Conservation (phyloP, 2,329 filamentous ascomycete species). For the Paramyrothecium roridum region DNA sequence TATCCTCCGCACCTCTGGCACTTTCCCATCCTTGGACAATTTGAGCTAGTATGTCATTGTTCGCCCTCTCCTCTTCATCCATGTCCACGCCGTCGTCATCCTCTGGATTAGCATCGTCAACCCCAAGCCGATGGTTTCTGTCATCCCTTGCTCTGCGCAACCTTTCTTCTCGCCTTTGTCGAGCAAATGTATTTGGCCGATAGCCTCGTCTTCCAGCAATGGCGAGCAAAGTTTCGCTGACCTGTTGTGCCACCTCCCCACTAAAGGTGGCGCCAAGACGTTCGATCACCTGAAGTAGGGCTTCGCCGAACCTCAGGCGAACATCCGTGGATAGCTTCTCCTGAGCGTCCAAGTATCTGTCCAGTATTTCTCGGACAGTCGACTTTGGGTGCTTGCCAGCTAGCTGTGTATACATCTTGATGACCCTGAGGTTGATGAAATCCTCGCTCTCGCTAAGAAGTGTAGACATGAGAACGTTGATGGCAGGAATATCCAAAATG, state of each 20-base stretch:
- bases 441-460: constrained; percentile 66
- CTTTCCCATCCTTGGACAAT: constrained; percentile 69
- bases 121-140: constrained; percentile 43
- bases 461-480: constrained; percentile 60
- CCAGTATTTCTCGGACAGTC: constrained; percentile 59
- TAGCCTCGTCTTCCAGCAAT: constrained; percentile 62
- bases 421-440: constrained; percentile 67
- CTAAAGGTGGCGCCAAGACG: constrained; percentile 53
- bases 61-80: constrained; percentile 38
- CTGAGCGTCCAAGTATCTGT: constrained; percentile 63
- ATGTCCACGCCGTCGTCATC: constrained; percentile 44
- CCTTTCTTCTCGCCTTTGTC: constrained; percentile 49
- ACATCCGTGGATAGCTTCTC: constrained; percentile 60
- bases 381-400: constrained; percentile 60
- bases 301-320: constrained; percentile 67
- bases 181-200: constrained; percentile 56
- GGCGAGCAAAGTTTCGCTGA: constrained; percentile 58
- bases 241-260: constrained; percentile 47
- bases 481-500: constrained; percentile 63
- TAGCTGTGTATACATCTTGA: constrained; percentile 62
- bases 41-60: constrained; percentile 48
- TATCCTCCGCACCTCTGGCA: constrained; percentile 63
- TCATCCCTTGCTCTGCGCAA: constrained; percentile 38
- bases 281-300: constrained; percentile 62
- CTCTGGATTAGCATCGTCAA: constrained; percentile 22